phyloP scores from a whole-genome alignment of 257 asterid genomes.

The Solanum ahanhuiri region DNA sequence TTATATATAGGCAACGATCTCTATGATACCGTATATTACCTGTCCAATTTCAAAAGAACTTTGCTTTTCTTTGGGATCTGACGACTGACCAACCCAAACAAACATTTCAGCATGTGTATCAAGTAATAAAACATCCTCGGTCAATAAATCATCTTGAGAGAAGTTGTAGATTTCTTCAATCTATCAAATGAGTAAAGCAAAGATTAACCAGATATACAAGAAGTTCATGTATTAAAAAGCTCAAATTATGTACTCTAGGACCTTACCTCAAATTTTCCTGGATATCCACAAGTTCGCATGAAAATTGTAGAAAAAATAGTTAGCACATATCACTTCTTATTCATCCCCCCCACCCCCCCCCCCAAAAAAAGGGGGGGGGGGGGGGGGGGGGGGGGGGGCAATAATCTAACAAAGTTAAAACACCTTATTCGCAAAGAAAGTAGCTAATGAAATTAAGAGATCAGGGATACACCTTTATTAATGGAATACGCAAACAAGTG shows the following conservation, averaged over 20 bases:
- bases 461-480: slow-evolving; percentile 40
- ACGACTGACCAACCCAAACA: slow-evolving; percentile 96
- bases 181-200: slow-evolving; percentile 15
- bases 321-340: background rate
- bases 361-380: background rate
- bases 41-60: slow-evolving; percentile 79
- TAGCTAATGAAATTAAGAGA: background rate
- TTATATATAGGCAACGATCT: background rate
- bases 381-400: no score
- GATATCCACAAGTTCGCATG: slow-evolving; percentile 19
- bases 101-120: slow-evolving; percentile 92
- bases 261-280: slow-evolving; percentile 93
- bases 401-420: background rate
- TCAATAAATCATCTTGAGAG: slow-evolving; percentile 88
- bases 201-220: background rate
- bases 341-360: background rate
- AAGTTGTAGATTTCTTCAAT: slow-evolving; percentile 91
- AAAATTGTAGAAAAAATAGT: slow-evolving; percentile 22
- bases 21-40: slow-evolving; percentile 31
- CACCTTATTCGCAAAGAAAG: background rate
- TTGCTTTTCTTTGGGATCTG: slow-evolving; percentile 76
- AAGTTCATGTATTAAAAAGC: background rate
- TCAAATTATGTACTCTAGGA: background rate
- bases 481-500: slow-evolving; percentile 67
- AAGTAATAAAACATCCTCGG: slow-evolving; percentile 81